phyloP scores from a whole-genome alignment of 805 yeast species.

The Ascoidea tarda region DNA sequence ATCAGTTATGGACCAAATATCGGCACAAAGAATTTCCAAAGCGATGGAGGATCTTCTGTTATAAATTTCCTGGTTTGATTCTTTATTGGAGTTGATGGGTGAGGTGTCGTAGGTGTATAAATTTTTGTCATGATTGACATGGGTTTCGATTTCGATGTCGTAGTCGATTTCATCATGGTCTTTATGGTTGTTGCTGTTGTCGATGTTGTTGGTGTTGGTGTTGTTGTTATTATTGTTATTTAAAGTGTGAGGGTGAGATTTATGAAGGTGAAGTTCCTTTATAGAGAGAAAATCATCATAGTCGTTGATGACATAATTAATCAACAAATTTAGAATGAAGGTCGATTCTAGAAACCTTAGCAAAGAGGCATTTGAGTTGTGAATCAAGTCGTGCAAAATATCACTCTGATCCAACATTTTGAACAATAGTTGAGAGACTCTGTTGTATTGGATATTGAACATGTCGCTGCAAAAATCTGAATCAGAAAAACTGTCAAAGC shows the following conservation, averaged over 20 bases:
- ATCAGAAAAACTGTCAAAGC: no score
- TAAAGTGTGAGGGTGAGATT: not conserved
- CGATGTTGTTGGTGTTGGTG: not conserved
- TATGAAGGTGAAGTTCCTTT: no score
- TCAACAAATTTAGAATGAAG: slow-evolving; percentile 51
- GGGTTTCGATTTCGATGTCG: slow-evolving; percentile 11
- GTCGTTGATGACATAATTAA: slow-evolving; percentile 45
- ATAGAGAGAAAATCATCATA: slow-evolving; percentile 13
- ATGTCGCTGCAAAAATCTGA: no score
- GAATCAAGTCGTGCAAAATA: not conserved
- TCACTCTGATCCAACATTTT: not conserved
- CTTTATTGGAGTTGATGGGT: slow-evolving; percentile 15
- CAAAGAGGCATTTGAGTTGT: slow-evolving; percentile 28
- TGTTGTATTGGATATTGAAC: no score
- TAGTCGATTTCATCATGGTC: slow-evolving; percentile 10
- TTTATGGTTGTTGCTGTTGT: slow-evolving; percentile 9
- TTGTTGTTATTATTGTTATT: not conserved
- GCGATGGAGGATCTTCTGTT: slow-evolving; percentile 49
- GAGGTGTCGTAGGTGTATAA: slow-evolving; percentile 5
- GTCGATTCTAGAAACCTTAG: slow-evolving; percentile 73
- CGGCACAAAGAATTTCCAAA: slow-evolving; percentile 81
- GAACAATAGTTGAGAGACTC: not conserved
- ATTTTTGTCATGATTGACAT: slow-evolving; percentile 8
- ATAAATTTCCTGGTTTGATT: slow-evolving; percentile 23
- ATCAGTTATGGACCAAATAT: slow-evolving; percentile 88